A percentile compares a stretch with the other conserved stretches of the same genome.
Conservation (phyloP, 2,329 filamentous ascomycete species). For the Colletotrichum chlorophyti region DNA sequence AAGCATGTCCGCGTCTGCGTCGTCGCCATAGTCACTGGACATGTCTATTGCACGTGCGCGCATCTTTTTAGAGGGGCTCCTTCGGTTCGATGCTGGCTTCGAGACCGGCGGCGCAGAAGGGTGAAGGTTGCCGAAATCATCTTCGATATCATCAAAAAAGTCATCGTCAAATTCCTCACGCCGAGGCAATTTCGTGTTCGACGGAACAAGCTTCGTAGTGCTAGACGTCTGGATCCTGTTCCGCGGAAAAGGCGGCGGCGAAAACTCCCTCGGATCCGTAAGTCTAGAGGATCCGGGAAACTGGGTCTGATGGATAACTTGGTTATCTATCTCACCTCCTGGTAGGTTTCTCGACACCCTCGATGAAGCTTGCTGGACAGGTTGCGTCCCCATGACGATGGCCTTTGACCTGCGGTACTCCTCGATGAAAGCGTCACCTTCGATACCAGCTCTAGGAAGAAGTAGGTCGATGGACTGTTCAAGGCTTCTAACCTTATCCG, state of each 20-base stretch:
- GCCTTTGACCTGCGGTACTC: slow-evolving; percentile 33
- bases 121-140: slow-evolving; percentile 19
- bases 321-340: slow-evolving; percentile 43
- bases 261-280: slow-evolving; percentile 21
- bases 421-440: slow-evolving; percentile 47
- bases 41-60: slow-evolving; percentile 37
- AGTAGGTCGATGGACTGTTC: slow-evolving; percentile 49
- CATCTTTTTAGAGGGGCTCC: slow-evolving; percentile 12
- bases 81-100: not conserved
- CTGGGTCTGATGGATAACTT: slow-evolving; percentile 62
- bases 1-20: slow-evolving; percentile 58
- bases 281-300: slow-evolving; percentile 36
- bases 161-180: slow-evolving; percentile 41
- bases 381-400: slow-evolving; percentile 34
- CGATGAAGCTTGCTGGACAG: slow-evolving; percentile 32
- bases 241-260: slow-evolving; percentile 31
- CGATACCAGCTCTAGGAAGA: slow-evolving; percentile 53
- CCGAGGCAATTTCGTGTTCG: not conserved
- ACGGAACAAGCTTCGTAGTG: not conserved
- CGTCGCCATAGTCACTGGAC: slow-evolving; percentile 55
- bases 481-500: slow-evolving; percentile 45
- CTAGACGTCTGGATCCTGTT: slow-evolving; percentile 1
- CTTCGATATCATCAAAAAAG: slow-evolving; percentile 35
- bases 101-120: slow-evolving; percentile 1
- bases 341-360: not conserved